A percentile compares a stretch with the other conserved stretches of the same genome.
phyloP scores from a whole-genome alignment of 1,139 yeast genomes.

The Ogataea hybrid region DNA sequence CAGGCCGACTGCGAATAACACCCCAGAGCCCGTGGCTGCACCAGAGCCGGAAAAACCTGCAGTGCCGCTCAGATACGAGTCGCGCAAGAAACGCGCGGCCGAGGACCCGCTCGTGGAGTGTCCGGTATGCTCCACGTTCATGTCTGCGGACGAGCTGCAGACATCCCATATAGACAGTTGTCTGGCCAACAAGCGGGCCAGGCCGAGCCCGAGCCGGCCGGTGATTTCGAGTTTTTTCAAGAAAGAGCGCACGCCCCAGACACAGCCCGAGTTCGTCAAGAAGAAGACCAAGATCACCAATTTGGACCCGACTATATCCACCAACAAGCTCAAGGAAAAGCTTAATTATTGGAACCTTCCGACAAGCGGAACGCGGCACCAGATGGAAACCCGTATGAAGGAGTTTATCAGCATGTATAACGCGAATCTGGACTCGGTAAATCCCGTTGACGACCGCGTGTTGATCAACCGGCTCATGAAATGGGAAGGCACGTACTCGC shows the following conservation, averaged over 20 bases:
- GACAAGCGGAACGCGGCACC: conserved; percentile 58
- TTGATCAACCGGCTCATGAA: conserved; percentile 54
- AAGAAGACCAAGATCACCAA: conserved; percentile 35
- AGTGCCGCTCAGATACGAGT: conserved; percentile 11
- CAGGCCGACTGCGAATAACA: conserved; percentile 8
- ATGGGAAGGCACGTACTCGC: conserved; percentile 57
- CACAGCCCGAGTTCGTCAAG: conserved; percentile 21
- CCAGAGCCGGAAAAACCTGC: conserved; percentile 8
- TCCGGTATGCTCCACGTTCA: conserved; percentile 63
- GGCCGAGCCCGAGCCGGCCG: conserved; percentile 2
- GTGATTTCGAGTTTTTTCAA: conserved; percentile 19
- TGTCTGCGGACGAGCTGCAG: conserved; percentile 61
- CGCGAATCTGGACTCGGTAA: conserved; percentile 75
- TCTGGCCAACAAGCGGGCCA: conserved; percentile 33
- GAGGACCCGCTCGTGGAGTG: conserved; percentile 48
- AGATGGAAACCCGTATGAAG: conserved; percentile 67
- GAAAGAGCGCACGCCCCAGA: conserved; percentile 17
- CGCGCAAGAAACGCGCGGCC: conserved; percentile 10
- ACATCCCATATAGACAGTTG: conserved; percentile 71
- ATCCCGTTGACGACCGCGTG: conserved; percentile 57
- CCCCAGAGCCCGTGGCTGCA: conserved; percentile 1
- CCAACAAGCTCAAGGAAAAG: conserved; percentile 61
- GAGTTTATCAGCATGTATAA: conserved; percentile 82
- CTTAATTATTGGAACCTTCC: conserved; percentile 55
- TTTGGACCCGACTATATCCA: conserved; percentile 58